phyloP scores from a whole-genome alignment of 805 yeast species.

The Candida ulmi region DNA sequence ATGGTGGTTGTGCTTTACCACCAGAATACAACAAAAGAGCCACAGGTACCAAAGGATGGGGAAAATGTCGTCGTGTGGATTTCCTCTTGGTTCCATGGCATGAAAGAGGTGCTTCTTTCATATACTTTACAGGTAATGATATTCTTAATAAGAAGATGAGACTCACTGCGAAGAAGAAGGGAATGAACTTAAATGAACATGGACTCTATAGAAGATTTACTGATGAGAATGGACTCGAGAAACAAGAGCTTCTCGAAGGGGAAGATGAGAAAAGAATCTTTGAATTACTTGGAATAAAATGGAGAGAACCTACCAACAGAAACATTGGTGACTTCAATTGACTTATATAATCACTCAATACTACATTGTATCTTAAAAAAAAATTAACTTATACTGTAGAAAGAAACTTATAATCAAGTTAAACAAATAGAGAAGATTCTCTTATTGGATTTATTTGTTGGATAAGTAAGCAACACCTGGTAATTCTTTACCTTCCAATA shows the following conservation, averaged over 20 bases:
- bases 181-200: slow-evolving; percentile 32
- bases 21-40: slow-evolving; percentile 17
- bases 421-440: no score
- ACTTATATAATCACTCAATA: not conserved
- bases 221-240: slow-evolving; percentile 4
- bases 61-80: slow-evolving; percentile 48
- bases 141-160: slow-evolving; percentile 44
- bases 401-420: not conserved
- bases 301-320: slow-evolving; percentile 23
- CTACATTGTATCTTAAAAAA: no score
- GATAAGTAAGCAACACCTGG: slow-evolving; percentile 97
- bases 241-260: slow-evolving; percentile 32
- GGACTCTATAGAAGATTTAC: slow-evolving; percentile 34
- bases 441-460: slow-evolving; percentile 42
- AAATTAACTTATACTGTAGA: no score
- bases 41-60: slow-evolving; percentile 25
- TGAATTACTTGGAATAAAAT: slow-evolving; percentile 34
- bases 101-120: slow-evolving; percentile 39
- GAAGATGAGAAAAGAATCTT: slow-evolving; percentile 40
- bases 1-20: slow-evolving; percentile 31
- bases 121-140: slow-evolving; percentile 53
- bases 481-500: slow-evolving; percentile 96
- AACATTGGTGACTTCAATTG: slow-evolving; percentile 19
- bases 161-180: slow-evolving; percentile 34
- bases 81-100: slow-evolving; percentile 41